Conservation (phyloP, 306 rosid species). For the Vigna hirtella region DNA sequence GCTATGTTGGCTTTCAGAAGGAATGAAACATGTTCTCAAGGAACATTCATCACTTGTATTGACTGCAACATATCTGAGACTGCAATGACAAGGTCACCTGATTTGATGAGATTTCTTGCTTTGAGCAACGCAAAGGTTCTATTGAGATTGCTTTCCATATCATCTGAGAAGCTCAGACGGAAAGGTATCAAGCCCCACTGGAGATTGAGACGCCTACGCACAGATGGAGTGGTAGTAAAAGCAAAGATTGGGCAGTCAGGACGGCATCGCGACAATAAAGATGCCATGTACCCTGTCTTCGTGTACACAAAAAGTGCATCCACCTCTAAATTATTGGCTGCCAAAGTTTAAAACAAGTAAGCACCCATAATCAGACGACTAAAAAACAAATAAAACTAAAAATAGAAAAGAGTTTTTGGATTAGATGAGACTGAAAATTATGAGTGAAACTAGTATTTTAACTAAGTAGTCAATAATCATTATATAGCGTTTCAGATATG, state of each 20-base stretch:
- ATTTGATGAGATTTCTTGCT: slow-evolving; percentile 94
- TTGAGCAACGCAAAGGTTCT: slow-evolving; percentile 89
- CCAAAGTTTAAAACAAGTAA: slow-evolving; percentile 47
- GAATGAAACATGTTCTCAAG: slow-evolving; percentile 47
- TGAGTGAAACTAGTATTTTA: slow-evolving; percentile 24
- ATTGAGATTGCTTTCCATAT: slow-evolving; percentile 96
- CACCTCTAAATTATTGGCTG: slow-evolving; percentile 95
- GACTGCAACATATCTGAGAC: slow-evolving; percentile 97
- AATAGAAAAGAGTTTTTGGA: background rate
- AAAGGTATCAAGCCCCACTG: slow-evolving; percentile 99
- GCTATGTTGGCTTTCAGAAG: slow-evolving; percentile 34
- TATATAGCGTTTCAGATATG: slow-evolving; percentile 35
- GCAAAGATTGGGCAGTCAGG: slow-evolving; percentile 99
- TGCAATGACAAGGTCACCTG: slow-evolving; percentile 98
- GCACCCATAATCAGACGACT: slow-evolving; percentile 19
- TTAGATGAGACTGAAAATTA: slow-evolving; percentile 8
- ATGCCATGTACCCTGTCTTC: slow-evolving; percentile 95
- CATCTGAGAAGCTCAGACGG: slow-evolving; percentile 89
- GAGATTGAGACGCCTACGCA: slow-evolving; percentile 89
- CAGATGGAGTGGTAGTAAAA: slow-evolving; percentile 76
- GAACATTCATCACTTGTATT: slow-evolving; percentile 97
- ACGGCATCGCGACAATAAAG: slow-evolving; percentile 91
- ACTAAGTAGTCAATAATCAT: background rate
- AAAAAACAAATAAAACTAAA: slow-evolving; percentile 2
- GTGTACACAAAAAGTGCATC: slow-evolving; percentile 95